These are phyloP conservation scores for Lipomyces chichibuensis DNA, from an alignment of 805 yeast genomes.

Conservation along the genomic window DNA sequence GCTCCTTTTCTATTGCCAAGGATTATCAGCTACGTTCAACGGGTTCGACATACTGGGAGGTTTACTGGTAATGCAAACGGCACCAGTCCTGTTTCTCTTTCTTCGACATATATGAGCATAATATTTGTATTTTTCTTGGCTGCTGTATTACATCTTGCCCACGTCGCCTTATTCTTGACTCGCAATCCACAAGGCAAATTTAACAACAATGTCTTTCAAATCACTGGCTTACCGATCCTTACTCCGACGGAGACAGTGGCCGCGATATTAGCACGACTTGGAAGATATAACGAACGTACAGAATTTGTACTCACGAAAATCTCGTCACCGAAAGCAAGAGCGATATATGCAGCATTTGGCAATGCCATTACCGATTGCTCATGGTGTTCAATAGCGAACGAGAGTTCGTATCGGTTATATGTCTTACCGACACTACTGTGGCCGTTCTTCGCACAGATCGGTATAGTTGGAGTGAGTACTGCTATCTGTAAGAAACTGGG, in stretches of 20 bases:
- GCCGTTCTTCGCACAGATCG: slow-evolving; percentile 15
- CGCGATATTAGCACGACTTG: not conserved
- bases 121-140: not conserved
- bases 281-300: not conserved
- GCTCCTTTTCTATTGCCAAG: not conserved
- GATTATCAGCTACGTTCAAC: not conserved
- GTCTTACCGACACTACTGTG: slow-evolving; percentile 12
- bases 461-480: slow-evolving; percentile 1
- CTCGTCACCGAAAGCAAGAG: not conserved
- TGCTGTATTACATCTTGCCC: not conserved
- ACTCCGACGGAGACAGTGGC: not conserved
- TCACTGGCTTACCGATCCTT: slow-evolving; percentile 1
- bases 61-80: not conserved
- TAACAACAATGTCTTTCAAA: not conserved
- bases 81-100: not conserved
- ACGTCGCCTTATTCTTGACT: not conserved
- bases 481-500: not conserved
- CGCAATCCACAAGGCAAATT: not conserved
- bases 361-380: not conserved
- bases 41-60: not conserved
- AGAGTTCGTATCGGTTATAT: slow-evolving; percentile 4
- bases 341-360: not conserved
- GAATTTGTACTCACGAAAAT: not conserved
- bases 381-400: not conserved
- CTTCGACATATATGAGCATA: not conserved